phyloP scores from a whole-genome alignment of 352 stramenopile species.

The Globisporangium canariense region DNA sequence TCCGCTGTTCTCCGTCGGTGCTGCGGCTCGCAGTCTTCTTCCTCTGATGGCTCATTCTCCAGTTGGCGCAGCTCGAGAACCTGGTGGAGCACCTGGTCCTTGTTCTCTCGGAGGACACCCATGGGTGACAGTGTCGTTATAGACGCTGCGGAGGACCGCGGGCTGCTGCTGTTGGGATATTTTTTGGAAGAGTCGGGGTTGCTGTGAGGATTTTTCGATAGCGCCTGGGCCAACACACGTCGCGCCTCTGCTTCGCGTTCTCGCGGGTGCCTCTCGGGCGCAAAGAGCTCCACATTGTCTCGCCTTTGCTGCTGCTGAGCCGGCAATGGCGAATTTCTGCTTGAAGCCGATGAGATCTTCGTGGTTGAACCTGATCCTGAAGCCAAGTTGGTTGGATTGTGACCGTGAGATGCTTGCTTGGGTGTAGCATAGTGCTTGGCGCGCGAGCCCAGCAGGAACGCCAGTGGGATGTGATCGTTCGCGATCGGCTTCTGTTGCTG shows the following conservation, averaged over 20 bases:
- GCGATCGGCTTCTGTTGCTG: conserved; percentile 18
- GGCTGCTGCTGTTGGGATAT: neutral
- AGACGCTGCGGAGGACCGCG: neutral
- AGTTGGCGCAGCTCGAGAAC: neutral
- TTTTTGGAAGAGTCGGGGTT: neutral
- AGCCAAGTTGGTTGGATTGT: too few relatives aligned
- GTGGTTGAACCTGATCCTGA: neutral
- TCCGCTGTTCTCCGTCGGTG: conserved; percentile 1
- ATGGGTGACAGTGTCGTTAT: conserved; percentile 3
- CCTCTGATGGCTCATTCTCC: neutral
- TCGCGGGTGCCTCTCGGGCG: conserved; percentile 21
- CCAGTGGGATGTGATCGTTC: conserved; percentile 59
- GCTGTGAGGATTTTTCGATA: conserved; percentile 12
- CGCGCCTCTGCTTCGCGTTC: conserved; percentile 38
- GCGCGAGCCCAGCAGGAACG: conserved; percentile 57
- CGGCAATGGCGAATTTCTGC: neutral
- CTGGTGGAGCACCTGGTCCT: conserved; percentile 8
- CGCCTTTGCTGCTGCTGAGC: neutral
- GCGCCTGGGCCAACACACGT: conserved; percentile 29
- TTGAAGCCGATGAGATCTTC: neutral
- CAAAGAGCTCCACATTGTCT: conserved; percentile 11
- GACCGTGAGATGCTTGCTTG: neutral
- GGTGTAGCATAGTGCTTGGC: conserved; percentile 36
- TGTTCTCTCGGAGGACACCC: conserved; percentile 7
- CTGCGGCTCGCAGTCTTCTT: conserved; percentile 10